Evolutionary conservation across 306 rosid species (phyloP), one percentile per base, ranked within the genome.

Genomic region (Fragaria ananassa): DNA sequence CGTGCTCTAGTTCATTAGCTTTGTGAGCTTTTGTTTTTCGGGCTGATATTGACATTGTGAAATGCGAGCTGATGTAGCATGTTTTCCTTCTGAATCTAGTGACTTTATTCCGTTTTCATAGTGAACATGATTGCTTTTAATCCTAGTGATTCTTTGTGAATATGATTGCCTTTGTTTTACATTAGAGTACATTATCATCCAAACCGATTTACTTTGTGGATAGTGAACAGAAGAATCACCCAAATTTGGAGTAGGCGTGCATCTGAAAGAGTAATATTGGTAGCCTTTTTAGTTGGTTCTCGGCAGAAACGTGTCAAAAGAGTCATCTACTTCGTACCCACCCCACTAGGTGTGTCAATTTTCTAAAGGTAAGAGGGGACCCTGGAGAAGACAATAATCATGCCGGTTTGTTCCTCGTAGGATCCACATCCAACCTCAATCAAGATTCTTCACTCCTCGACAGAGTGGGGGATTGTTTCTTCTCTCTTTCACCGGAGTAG

Each of bases 11-110:
- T 65, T 65, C 46, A 19, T 65, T 37, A 65, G 70, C 47, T 35
- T 34, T 65, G n/a, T 64, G 61, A 50, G 66, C 50, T 17, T 66
- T 15, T 35, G 47, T 65, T 31, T 62, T 63, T 62, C 12, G 0
- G 68, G 42, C 68, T 37, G 70, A 37, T 65, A 39, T 34, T 10
- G 3, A 74, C 78, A 29, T 74, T 74, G 69, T 19, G 70, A 45
- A 29, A 45, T 74, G 69, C 6, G 60, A 45, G 60, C 46, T 45
- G 31, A 18, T 29, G 70, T 19, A 61, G 60, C 70, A 45, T 10
- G 70, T 29, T 45, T 74, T 27, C 54, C 69, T 45, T 61, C 23
- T 60, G 56, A 45, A 18, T 74, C 10, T 41, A 41, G 71, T n/a
- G 71, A 5, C 51, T n/a, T 10, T 4, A 0, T 41, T 29, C 31